Evolutionary conservation across 768 basidiomycete species (phyloP).

Genomic region (Hydnomerulius pinastri): DNA sequence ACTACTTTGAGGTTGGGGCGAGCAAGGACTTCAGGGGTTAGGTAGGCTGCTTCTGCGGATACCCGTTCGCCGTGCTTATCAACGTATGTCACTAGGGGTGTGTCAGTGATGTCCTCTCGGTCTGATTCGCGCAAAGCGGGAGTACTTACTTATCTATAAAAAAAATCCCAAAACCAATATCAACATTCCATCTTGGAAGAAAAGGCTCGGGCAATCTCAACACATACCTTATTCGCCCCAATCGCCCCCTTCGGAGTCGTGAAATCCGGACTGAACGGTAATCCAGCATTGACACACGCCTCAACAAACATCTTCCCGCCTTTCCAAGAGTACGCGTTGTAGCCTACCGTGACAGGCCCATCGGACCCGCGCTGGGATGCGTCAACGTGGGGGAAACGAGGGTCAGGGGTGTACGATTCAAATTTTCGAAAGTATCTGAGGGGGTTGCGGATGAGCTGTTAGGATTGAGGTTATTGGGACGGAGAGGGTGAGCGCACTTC

Average conservation of each 20-base stretch:
- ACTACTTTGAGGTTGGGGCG: conserved; percentile 68
- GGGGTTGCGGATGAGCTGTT: neutral
- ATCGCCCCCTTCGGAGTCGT: conserved; percentile 57
- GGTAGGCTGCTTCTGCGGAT: conserved; percentile 66
- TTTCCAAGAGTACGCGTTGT: conserved; percentile 48
- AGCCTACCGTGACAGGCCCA: conserved; percentile 65
- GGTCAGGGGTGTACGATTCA: conserved; percentile 56
- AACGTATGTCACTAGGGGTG: conserved; percentile 63
- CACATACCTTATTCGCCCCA: conserved; percentile 60
- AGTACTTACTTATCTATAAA: conserved; percentile 44
- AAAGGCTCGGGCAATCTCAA: neutral
- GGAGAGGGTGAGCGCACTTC: conserved; percentile 35
- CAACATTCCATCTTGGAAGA: neutral
- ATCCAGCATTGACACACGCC: conserved; percentile 50
- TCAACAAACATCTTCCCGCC: conserved; percentile 55
- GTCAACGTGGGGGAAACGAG: conserved; percentile 52
- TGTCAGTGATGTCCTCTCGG: conserved; percentile 3
- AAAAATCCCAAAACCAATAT: neutral
- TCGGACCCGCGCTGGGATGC: conserved; percentile 43
- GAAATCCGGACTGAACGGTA: conserved; percentile 56
- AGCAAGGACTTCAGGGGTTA: conserved; percentile 62
- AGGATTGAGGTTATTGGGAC: neutral
- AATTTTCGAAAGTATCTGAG: conserved; percentile 71
- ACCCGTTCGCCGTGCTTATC: conserved; percentile 53
- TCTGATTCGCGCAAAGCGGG: neutral